Evolutionary conservation across 2,329 filamentous ascomycete species (phyloP), one percentile per base, ranked within the genome.

Genomic region (Botrytis byssoidea): DNA sequence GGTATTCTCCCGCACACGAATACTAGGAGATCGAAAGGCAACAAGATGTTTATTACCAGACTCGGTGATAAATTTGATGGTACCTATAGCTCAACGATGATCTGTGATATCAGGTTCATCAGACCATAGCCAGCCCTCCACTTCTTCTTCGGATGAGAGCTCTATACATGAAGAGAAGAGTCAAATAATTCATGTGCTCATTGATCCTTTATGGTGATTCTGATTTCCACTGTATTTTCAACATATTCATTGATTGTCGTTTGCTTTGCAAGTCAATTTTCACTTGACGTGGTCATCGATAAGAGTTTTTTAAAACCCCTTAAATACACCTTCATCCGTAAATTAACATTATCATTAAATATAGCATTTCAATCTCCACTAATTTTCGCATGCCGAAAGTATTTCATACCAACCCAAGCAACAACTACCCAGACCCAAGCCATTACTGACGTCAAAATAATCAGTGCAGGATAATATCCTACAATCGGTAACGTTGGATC

Each of bases 401-500:
- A 98, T 82, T 99, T 99, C 95, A 99, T 98, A 37, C 96, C 96
- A 67, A 98, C 92, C 96, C 96, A 99, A 18, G 97, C 96, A 74
- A 97, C 91, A 20, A 97, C 90, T 29, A 98, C 96, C 96, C 96
- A 99, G 9, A 98, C 94, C 96, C 96, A 99, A 29, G 95, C 94
- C 93, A 99, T 98, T 42, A 99, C 93, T 66, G 91, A 91, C 5
- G 95, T 98, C 77, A 98, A 85, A 74, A 98, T 96, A 77, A 98
- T 93, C 79, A 99, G 85, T 18, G 95, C 94, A 37, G 96, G 96
- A 83, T 99, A 99, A 83, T 99, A 99, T 16, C 97, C 96, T 18
- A 97, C 93, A 79, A 99, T 97, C 4, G 96, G 96, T 79, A 99
- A 83, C 3, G 95, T 98, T 10, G 93, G 91, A 83, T 99, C 96